Evolutionary conservation across 1,284 basidiomycete species (phyloP).

Genomic region (Limonomyces culmigenus): DNA sequence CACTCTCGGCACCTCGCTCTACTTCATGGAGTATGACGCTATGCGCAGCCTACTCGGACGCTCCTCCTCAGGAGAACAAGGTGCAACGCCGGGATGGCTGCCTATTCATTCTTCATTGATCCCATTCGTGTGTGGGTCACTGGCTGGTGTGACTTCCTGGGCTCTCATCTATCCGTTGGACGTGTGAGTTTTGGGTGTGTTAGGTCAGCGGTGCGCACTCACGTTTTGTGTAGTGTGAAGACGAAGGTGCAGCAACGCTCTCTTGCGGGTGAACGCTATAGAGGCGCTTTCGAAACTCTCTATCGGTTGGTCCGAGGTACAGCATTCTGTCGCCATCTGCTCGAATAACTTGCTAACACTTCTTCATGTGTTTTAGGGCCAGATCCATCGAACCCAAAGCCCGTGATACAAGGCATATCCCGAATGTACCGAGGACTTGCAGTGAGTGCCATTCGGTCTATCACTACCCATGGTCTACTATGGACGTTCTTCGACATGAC

Average conservation of each 20-base stretch:
- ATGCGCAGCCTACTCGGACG: constrained; percentile 65
- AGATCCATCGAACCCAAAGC: constrained; percentile 54
- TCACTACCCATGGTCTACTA: constrained; percentile 68
- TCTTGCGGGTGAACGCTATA: constrained; percentile 56
- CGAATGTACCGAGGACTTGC: constrained; percentile 77
- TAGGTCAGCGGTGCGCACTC: too few relatives aligned
- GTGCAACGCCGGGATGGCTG: constrained; percentile 57
- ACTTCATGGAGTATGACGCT: constrained; percentile 80
- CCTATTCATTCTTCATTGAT: constrained; percentile 62
- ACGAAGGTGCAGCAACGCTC: constrained; percentile 86
- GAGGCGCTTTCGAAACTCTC: constrained; percentile 58
- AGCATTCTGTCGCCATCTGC: too few relatives aligned
- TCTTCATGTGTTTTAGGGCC: constrained; percentile 30
- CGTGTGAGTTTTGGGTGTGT: constrained; percentile 43
- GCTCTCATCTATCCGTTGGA: constrained; percentile 73
- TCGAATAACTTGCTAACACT: constrained; percentile 7
- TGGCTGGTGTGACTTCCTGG: constrained; percentile 73
- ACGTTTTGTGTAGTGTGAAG: constrained; percentile 63
- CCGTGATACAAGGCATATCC: constrained; percentile 49
- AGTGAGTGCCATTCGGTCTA: constrained; percentile 66
- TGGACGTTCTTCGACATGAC: constrained; percentile 75
- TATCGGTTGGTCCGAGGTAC: constrained; percentile 64
- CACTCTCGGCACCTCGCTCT: constrained; percentile 67
- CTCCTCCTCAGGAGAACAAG: constrained; percentile 55
- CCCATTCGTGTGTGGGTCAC: constrained; percentile 73